A percentile compares a stretch with the other conserved stretches of the same genome.
Conservation (phyloP, 2,329 filamentous ascomycete genomes). For the Paraconiothyrium brasiliense region DNA sequence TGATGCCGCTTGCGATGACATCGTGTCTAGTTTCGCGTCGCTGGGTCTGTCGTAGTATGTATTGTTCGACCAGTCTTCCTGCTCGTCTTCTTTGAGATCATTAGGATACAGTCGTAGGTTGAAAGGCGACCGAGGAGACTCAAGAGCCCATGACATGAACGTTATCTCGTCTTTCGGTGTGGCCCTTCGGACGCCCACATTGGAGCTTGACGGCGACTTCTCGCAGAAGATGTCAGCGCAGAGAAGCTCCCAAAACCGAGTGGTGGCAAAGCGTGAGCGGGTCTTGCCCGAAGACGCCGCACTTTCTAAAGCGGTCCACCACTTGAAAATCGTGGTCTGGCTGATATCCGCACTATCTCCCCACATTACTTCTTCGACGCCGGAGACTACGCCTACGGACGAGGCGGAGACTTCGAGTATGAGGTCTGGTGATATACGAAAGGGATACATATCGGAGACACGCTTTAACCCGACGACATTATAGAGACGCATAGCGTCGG, state of each 20-base stretch:
- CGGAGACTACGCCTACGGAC: not conserved
- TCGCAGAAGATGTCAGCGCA: not conserved
- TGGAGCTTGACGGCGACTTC: not conserved
- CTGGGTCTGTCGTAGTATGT: not conserved
- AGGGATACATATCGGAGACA: not conserved
- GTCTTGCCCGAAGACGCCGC: not conserved
- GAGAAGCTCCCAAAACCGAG: not conserved
- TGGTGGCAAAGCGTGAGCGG: too few relatives aligned
- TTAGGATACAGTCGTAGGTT: not conserved
- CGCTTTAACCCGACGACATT: not conserved
- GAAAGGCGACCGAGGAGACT: conserved; percentile 5
- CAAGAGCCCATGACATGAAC: not conserved
- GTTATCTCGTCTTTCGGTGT: not conserved
- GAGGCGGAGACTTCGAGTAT: not conserved
- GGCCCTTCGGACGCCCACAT: not conserved
- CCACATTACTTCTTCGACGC: conserved; percentile 3
- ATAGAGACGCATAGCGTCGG: not conserved
- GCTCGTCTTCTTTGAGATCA: not conserved
- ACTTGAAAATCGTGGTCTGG: conserved; percentile 1
- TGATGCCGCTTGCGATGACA: not conserved
- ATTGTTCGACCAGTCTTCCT: not conserved
- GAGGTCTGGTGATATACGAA: not conserved
- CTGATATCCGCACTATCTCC: not conserved
- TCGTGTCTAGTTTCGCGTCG: not conserved
- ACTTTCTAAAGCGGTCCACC: not conserved